phyloP scores from a whole-genome alignment of 192 early-diverging fungal genomes.

The Dispira simplex region DNA sequence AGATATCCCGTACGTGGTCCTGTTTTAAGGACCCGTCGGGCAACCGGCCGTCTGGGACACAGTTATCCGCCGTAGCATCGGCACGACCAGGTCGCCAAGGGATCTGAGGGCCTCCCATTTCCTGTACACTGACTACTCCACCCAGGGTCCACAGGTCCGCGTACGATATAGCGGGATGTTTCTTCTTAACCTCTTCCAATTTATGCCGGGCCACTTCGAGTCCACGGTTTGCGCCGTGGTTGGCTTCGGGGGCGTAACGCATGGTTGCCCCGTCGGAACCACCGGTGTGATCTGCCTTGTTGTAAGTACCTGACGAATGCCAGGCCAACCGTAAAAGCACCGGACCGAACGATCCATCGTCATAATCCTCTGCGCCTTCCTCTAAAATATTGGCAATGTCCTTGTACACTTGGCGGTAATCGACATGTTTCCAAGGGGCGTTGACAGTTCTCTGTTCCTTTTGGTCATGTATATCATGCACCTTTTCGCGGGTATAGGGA shows the following conservation, averaged over 20 bases:
- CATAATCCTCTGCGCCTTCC: conserved; percentile 43
- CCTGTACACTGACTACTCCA: conserved; percentile 61
- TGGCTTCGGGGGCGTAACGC: conserved; percentile 45
- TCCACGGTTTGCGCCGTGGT: conserved; percentile 61
- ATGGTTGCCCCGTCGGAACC: conserved; percentile 67
- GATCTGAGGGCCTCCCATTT: conserved; percentile 59
- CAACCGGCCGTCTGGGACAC: conserved; percentile 60
- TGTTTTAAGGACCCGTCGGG: conserved; percentile 53
- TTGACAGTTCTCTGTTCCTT: not conserved
- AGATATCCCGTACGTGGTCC: conserved; percentile 56
- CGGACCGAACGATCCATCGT: conserved; percentile 67
- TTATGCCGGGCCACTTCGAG: conserved; percentile 52
- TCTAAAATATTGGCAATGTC: conserved; percentile 61
- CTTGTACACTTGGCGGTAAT: conserved; percentile 61
- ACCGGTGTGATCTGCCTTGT: conserved; percentile 43
- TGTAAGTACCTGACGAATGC: conserved; percentile 73
- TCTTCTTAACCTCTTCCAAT: conserved; percentile 59
- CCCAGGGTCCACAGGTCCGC: conserved; percentile 72
- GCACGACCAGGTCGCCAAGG: conserved; percentile 56
- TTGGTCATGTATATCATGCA: not conserved
- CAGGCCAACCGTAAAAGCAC: conserved; percentile 71
- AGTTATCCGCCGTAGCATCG: conserved; percentile 25
- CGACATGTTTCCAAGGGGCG: conserved; percentile 14
- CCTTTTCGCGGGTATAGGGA: not conserved
- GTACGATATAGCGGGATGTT: conserved; percentile 71